phyloP scores from a whole-genome alignment of 2,329 filamentous ascomycete genomes.

The Pseudogymnoascus pannorum region DNA sequence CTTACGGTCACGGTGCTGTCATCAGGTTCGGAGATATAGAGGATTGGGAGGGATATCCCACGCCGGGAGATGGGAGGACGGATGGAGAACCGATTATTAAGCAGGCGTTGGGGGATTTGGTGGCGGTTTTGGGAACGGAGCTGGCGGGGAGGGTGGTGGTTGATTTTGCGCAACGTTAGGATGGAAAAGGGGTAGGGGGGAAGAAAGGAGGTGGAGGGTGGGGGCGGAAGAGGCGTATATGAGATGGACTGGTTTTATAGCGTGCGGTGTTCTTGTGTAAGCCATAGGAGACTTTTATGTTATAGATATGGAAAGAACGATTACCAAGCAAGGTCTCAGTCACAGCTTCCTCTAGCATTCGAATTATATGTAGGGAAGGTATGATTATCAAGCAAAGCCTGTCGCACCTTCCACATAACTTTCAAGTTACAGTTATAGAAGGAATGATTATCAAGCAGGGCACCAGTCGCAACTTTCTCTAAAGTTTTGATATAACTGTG shows the following conservation, averaged over 20 bases:
- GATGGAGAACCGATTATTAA: neutral
- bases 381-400: neutral
- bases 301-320: neutral
- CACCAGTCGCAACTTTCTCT: too few relatives aligned
- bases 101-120: constrained; percentile 31
- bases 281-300: neutral
- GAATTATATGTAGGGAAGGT: neutral
- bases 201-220: too few relatives aligned
- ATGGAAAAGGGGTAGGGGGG: constrained; percentile 11
- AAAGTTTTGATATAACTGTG: too few relatives aligned
- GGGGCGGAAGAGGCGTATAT: too few relatives aligned
- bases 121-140: constrained; percentile 57
- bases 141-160: constrained; percentile 50
- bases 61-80: neutral
- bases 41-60: constrained; percentile 43
- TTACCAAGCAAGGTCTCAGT: neutral
- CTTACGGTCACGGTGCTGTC: constrained; percentile 29
- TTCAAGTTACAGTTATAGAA: neutral
- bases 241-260: neutral
- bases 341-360: neutral
- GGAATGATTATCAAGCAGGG: too few relatives aligned
- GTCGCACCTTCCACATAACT: neutral
- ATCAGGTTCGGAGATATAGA: constrained; percentile 46
- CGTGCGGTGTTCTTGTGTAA: neutral
- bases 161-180: constrained; percentile 37